Base-by-base conservation (phyloP, 768 basidiomycete species). In the Leccinellum rugosiceps region DNA sequence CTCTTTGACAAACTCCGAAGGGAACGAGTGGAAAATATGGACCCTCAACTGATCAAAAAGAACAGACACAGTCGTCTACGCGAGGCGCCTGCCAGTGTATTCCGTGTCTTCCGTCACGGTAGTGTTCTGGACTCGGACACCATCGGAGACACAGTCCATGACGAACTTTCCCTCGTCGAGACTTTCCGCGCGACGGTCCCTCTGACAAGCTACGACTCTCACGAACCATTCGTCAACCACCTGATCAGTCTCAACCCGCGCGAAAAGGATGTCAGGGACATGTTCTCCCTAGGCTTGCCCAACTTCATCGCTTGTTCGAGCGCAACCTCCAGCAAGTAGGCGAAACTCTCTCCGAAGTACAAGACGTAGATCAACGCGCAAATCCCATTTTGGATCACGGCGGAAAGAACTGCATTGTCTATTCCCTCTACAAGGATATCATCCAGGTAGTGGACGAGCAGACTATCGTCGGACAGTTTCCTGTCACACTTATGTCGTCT, bases 281-380 rank as follows among this genome's bases (percentile, higher is more conserved):
- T 68, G 56, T 64, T 68, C 50, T 61, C 65, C 2, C 65, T 60
- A 4, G 67, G 67, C n/a, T n/a, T n/a, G n/a, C n/a, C n/a, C n/a
- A n/a, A n/a, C n/a, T n/a, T n/a, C n/a, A n/a, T n/a, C n/a, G n/a
- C 0, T 25, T 68, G 53, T 0, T 64, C 68, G 0, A 64, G 60
- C 35, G 52, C 49, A 7, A 69, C 68, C 26, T 67, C 63, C 21
- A 43, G 65, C 4, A 62, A 53, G 28, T 55, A 56, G 10, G 11
- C 63, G 1, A 68, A 67, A 26, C 47, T 55, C 35, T 67, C 64
- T 10, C 58, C 67, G n/a, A 64, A 59, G 45, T 49, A 15, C 46
- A 66, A 15, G 58, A 47, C 34, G 65, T 66, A 3, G 57, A 61
- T 35, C 49, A 58, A 21, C 51, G 56, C 17, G 59, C 65, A 1